These are phyloP conservation scores for Spathaspora gorwiae DNA, from an alignment of 805 yeast genomes.

Conservation along the genomic window DNA sequence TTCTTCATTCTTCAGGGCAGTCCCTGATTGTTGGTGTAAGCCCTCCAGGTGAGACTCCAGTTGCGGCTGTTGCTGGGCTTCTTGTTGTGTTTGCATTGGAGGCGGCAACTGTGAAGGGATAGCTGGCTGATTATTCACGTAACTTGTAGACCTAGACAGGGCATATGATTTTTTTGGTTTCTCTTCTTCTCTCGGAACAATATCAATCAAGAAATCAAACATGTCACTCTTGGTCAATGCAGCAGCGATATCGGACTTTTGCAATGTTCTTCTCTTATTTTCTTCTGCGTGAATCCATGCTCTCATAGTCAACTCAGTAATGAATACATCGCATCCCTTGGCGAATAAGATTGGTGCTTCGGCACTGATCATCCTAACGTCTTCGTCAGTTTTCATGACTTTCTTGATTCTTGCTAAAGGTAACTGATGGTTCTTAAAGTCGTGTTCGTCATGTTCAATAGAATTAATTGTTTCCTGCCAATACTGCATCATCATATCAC, in stretches of 20 bases:
- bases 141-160: conserved; percentile 19
- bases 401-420: conserved; percentile 96
- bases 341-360: conserved; percentile 98
- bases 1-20: conserved; percentile 5
- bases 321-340: conserved; percentile 95
- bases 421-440: conserved; percentile 88
- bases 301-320: conserved; percentile 95
- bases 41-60: background rate
- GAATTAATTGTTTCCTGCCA: conserved; percentile 96
- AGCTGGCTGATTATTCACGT: conserved; percentile 6
- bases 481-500: conserved; percentile 88
- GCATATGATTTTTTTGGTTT: conserved; percentile 42
- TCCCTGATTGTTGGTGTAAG: background rate
- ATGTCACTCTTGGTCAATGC: conserved; percentile 92
- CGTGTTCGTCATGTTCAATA: conserved; percentile 84
- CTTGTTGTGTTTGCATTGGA: conserved; percentile 1
- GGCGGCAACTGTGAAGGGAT: background rate
- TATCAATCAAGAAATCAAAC: conserved; percentile 95
- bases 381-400: conserved; percentile 97
- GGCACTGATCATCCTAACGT: conserved; percentile 95
- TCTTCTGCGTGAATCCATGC: conserved; percentile 99
- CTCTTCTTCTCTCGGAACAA: conserved; percentile 87
- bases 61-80: conserved; percentile 1
- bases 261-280: conserved; percentile 89
- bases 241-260: conserved; percentile 90